Conservation (phyloP, 1,284 basidiomycete genomes). For the Amylostereum areolatum region DNA sequence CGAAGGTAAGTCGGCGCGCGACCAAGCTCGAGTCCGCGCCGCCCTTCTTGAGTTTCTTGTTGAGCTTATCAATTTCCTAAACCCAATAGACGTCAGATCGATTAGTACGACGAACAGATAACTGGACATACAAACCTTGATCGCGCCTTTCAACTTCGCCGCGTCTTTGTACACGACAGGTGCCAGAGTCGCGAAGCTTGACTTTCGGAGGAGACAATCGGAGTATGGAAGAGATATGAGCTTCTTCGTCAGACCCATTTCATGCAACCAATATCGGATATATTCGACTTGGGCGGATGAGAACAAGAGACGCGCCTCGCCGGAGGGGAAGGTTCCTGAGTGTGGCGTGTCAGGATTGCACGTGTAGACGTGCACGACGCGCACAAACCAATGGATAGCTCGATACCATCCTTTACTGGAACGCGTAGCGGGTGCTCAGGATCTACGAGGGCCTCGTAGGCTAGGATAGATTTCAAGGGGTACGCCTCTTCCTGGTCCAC, state of each 20-base stretch:
- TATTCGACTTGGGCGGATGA: slow-evolving; percentile 83
- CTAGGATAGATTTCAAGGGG: slow-evolving; percentile 64
- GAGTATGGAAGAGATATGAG: slow-evolving; percentile 67
- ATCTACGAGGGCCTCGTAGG: slow-evolving; percentile 58
- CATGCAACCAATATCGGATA: slow-evolving; percentile 76
- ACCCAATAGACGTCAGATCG: neutral
- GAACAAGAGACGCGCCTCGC: slow-evolving; percentile 69
- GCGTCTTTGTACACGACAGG: slow-evolving; percentile 52
- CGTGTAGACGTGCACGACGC: neutral
- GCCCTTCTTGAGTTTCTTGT: slow-evolving; percentile 55
- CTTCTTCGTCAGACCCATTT: slow-evolving; percentile 59
- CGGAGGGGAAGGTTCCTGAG: slow-evolving; percentile 53
- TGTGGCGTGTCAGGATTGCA: slow-evolving; percentile 2
- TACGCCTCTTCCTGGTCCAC: slow-evolving; percentile 44
- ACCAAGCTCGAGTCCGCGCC: slow-evolving; percentile 45
- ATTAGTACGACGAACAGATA: neutral
- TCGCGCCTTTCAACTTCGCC: slow-evolving; percentile 45
- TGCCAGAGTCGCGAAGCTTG: slow-evolving; percentile 48
- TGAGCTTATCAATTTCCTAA: slow-evolving; percentile 70
- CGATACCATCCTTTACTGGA: slow-evolving; percentile 54
- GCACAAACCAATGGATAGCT: slow-evolving; percentile 63
- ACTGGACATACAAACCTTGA: slow-evolving; percentile 39
- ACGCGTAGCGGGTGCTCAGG: slow-evolving; percentile 69
- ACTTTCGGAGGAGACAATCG: slow-evolving; percentile 57
- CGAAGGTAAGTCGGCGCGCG: slow-evolving; percentile 55